A percentile compares a stretch with the other conserved stretches of the same genome.
phyloP scores from a whole-genome alignment of 176 grass and related monocot genomes.

The Rhynchospora breviuscula region DNA sequence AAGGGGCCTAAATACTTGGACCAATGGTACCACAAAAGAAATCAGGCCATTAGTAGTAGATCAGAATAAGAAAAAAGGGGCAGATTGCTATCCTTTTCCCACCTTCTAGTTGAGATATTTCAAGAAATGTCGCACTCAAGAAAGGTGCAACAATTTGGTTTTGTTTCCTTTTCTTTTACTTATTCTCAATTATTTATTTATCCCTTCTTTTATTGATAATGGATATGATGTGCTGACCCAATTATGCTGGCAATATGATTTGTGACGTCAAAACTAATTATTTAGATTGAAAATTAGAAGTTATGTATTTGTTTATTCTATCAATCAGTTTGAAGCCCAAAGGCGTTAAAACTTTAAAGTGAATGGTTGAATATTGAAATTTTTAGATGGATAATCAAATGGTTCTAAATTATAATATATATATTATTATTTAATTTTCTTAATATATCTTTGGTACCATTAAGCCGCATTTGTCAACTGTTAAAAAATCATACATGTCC shows the following conservation, averaged over 20 bases:
- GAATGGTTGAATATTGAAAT: not conserved
- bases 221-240: not conserved
- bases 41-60: slow-evolving; percentile 13
- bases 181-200: not conserved
- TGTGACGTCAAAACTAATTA: not conserved
- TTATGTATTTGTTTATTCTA: not conserved
- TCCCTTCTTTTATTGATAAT: not conserved
- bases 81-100: slow-evolving; percentile 8
- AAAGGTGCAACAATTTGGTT: not conserved
- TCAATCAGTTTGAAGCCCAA: not conserved
- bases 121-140: not conserved
- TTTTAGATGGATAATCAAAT: not conserved
- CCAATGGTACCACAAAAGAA: slow-evolving; percentile 22
- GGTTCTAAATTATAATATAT: not conserved
- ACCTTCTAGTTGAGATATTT: not conserved
- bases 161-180: not conserved
- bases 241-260: not conserved
- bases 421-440: not conserved
- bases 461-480: too few species aligned
- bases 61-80: slow-evolving; percentile 4
- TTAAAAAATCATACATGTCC: not conserved
- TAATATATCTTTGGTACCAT: too few species aligned
- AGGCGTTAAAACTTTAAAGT: not conserved
- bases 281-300: not conserved
- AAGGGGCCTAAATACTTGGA: not conserved